A percentile compares a stretch with the other conserved stretches of the same genome.
Evolutionary conservation across 495 filamentous ascomycete genomes (phyloP).

Genomic region (Penicillium cataractarum): DNA sequence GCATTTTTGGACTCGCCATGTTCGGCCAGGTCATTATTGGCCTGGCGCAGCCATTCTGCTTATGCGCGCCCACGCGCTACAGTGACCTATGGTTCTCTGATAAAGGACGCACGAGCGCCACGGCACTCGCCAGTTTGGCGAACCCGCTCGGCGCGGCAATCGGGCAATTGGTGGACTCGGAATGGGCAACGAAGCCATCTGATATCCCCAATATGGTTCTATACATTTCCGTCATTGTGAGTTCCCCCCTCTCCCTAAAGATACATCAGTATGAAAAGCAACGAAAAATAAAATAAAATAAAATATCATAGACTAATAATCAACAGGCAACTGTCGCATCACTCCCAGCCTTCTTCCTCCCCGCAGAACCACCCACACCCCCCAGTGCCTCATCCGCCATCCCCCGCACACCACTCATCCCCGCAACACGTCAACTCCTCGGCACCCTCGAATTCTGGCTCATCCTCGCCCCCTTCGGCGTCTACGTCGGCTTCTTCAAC

Average conservation of each 20-base stretch:
- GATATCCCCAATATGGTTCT: slow-evolving; percentile 83
- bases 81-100: slow-evolving; percentile 95
- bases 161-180: slow-evolving; percentile 81
- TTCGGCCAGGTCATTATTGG: slow-evolving; percentile 94
- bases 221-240: slow-evolving; percentile 82
- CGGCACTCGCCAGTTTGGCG: slow-evolving; percentile 79
- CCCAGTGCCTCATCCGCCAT: slow-evolving; percentile 55
- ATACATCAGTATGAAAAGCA: too few species aligned
- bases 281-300: not conserved
- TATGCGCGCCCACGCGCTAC: slow-evolving; percentile 87
- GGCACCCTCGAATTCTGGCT: slow-evolving; percentile 74
- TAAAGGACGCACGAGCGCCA: slow-evolving; percentile 80
- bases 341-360: slow-evolving; percentile 86
- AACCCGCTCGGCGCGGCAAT: slow-evolving; percentile 89
- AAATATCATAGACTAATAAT: slow-evolving; percentile 8
- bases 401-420: slow-evolving; percentile 52
- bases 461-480: slow-evolving; percentile 71
- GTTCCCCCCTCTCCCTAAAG: slow-evolving; percentile 31
- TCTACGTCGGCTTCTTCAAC: slow-evolving; percentile 95
- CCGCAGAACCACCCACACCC: slow-evolving; percentile 76
- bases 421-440: slow-evolving; percentile 50
- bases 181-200: slow-evolving; percentile 62
- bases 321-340: slow-evolving; percentile 67
- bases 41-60: slow-evolving; percentile 88
- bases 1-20: slow-evolving; percentile 78